These are phyloP conservation scores for Bipolaris gigantea DNA, from an alignment of 2,329 filamentous ascomycete species.

Conservation along the genomic window DNA sequence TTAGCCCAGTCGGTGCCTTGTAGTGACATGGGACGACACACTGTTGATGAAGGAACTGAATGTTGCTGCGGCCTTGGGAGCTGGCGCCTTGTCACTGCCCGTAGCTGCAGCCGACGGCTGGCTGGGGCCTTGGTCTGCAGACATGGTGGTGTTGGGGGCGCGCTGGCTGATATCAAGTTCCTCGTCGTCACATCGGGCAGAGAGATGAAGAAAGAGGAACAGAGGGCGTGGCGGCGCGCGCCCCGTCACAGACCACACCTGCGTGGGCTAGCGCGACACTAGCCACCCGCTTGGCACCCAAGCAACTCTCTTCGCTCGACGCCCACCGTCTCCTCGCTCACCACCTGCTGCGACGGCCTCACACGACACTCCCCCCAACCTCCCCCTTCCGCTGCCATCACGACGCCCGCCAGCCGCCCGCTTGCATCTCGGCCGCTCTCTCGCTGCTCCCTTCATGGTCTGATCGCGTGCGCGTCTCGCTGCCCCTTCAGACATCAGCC, in stretches of 20 bases:
- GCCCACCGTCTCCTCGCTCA: slow-evolving; percentile 22
- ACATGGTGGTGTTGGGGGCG: slow-evolving; percentile 22
- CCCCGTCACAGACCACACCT: slow-evolving; percentile 7
- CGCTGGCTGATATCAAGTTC: too few species aligned
- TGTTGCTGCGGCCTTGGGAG: slow-evolving; percentile 21
- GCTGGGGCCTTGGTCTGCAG: slow-evolving; percentile 26
- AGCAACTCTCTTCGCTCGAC: slow-evolving; percentile 26
- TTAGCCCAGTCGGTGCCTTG: slow-evolving; percentile 20
- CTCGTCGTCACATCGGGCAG: slow-evolving; percentile 2
- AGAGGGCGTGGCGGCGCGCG: slow-evolving; percentile 10
- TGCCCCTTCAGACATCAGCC: slow-evolving; percentile 29
- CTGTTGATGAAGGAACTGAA: slow-evolving; percentile 40
- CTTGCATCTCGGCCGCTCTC: slow-evolving; percentile 31
- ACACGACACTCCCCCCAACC: slow-evolving; percentile 28
- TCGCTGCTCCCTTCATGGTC: slow-evolving; percentile 20
- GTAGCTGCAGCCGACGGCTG: slow-evolving; percentile 13
- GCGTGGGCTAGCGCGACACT: slow-evolving; percentile 12
- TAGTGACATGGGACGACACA: slow-evolving; percentile 15
- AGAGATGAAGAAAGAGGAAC: neutral
- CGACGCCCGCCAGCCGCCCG: slow-evolving; percentile 8
- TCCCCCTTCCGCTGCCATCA: slow-evolving; percentile 15
- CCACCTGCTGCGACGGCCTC: slow-evolving; percentile 17
- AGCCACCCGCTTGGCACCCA: slow-evolving; percentile 9
- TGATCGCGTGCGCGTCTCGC: slow-evolving; percentile 24
- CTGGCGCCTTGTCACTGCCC: slow-evolving; percentile 21